Percentiles rank a stretch among this genome's conserved stretches.
These are phyloP conservation scores for Pichia kudriavzevii DNA, from an alignment of 1,139 yeast genomes.

Conservation along the genomic window DNA sequence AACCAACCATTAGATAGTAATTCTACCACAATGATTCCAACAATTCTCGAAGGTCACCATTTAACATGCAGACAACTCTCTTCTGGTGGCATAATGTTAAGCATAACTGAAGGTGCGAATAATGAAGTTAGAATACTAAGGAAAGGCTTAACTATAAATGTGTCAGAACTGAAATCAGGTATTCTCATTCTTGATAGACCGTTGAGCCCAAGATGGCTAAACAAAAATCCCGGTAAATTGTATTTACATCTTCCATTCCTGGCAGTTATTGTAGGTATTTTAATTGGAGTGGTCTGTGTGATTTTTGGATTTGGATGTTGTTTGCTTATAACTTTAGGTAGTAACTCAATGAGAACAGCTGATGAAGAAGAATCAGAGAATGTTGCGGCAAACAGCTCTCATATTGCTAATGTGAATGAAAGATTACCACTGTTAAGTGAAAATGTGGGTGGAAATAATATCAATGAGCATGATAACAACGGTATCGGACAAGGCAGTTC, in stretches of 20 bases:
- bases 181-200: slow-evolving; percentile 70
- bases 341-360: slow-evolving; percentile 1
- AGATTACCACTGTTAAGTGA: slow-evolving; percentile 15
- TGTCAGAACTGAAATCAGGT: slow-evolving; percentile 35
- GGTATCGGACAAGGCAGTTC: background rate
- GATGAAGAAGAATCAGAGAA: slow-evolving; percentile 1
- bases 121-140: slow-evolving; percentile 59
- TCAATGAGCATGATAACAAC: background rate
- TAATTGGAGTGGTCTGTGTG: slow-evolving; percentile 45
- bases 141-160: slow-evolving; percentile 56
- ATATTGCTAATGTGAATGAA: slow-evolving; percentile 13
- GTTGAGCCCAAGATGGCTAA: slow-evolving; percentile 57
- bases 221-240: slow-evolving; percentile 34
- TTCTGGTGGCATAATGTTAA: slow-evolving; percentile 33
- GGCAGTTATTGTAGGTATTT: slow-evolving; percentile 59
- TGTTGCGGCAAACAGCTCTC: too few relatives aligned
- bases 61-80: slow-evolving; percentile 38
- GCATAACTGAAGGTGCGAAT: slow-evolving; percentile 43
- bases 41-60: slow-evolving; percentile 37
- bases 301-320: slow-evolving; percentile 31
- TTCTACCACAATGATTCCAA: slow-evolving; percentile 28
- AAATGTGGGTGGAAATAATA: background rate
- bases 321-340: slow-evolving; percentile 28
- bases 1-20: slow-evolving; percentile 11
- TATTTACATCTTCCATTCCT: slow-evolving; percentile 58